Base-by-base conservation (phyloP, 352 stramenopile genomes). In the Bremia lactucae region DNA sequence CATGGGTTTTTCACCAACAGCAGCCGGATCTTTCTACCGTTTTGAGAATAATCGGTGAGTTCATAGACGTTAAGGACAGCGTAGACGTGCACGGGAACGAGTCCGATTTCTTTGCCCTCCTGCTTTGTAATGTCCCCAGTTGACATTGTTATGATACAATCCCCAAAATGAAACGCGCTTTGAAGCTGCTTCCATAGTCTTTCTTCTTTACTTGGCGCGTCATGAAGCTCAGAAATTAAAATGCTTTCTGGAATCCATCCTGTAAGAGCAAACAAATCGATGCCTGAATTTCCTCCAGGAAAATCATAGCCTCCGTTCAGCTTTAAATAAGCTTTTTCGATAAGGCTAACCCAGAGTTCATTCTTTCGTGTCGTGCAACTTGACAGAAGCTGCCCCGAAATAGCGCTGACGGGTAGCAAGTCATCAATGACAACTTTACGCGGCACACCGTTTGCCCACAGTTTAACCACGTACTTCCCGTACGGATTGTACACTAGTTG, bases 241-340 rank as follows among this genome's bases (percentile, higher is more conserved):
- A 98, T 75, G 20, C 84, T 71, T 65, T 99, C 95, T 0, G 96
- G 96, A 37, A 99, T 97, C 95, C 95, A 99, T 4, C 96, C 96
- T 0, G 95, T 98, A 11, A 99, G 71, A n/a, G 88, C 91, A 68
- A 98, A 98, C 15, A 98, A 63, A 68, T 99, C 96, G 33, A 98
- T 96, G 14, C 93, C 91, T 41, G 80, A 96, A 63, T 98, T 98
- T 19, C 86, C 95, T 13, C 96, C 96, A 23, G 94, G 90, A 68
- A 98, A 99, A 52, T 97, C 80, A 53, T 98, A 99, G 0, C 94
- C 94, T 25, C 96, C 96, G 43, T 92, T 95, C 4, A 98, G 70
- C 60, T 98, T 99, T 52, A 99, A 71, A 49, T 98, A 98, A 2
- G 96, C 96, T 53, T 99, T 98, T 73, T 98, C 96, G 22, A 99